These are phyloP conservation scores for Combretum micranthum DNA, from an alignment of 345 rosid genomes.

Conservation along the genomic window DNA sequence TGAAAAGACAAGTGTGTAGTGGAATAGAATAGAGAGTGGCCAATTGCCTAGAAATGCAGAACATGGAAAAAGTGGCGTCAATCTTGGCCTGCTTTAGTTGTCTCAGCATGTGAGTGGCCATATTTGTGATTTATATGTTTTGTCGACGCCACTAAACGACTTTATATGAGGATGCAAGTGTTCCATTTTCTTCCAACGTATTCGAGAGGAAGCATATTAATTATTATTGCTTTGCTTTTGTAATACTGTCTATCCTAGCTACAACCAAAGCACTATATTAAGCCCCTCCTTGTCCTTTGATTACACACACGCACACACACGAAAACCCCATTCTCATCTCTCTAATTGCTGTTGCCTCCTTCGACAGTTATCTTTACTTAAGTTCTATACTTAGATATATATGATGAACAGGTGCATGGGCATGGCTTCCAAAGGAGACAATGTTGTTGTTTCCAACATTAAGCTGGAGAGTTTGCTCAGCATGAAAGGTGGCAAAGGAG, in stretches of 20 bases:
- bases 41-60: constrained; percentile 13
- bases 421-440: constrained; percentile 51
- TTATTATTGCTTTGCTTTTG: no score
- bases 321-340: not conserved
- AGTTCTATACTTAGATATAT: no score
- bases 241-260: no score
- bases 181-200: no score
- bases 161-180: no score
- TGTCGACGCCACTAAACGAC: not conserved
- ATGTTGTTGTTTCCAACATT: constrained; percentile 52
- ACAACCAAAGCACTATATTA: no score
- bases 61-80: constrained; percentile 19
- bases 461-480: constrained; percentile 79
- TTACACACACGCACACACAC: no score
- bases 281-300: no score
- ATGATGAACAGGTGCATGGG: not conserved
- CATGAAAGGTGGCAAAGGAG: constrained; percentile 98
- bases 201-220: no score
- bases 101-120: constrained; percentile 19
- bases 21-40: no score
- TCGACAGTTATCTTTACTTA: no score
- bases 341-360: not conserved
- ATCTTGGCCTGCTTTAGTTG: constrained; percentile 16
- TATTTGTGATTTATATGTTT: not conserved
- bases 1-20: no score